A percentile compares a stretch with the other conserved stretches of the same genome.
phyloP scores from a whole-genome alignment of 768 basidiomycete genomes.

The Kwoniella mangroviensis region DNA sequence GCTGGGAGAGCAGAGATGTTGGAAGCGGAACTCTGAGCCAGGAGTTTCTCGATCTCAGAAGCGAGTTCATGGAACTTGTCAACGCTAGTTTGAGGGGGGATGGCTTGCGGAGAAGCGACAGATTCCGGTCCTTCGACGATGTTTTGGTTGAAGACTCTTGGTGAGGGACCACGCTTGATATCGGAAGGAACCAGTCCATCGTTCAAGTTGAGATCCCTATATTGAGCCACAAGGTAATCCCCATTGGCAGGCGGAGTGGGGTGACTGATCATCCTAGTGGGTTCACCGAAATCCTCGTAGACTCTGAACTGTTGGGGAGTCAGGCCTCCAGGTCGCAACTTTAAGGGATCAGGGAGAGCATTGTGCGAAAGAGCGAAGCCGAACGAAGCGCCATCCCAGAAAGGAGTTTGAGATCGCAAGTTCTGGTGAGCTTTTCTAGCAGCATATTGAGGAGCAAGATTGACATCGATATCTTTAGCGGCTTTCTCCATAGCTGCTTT shows the following conservation, averaged over 20 bases:
- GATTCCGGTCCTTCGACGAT: constrained; percentile 30
- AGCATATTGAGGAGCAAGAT: constrained; percentile 79
- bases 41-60: constrained; percentile 76
- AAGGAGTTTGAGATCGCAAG: constrained; percentile 64
- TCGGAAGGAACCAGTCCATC: constrained; percentile 34
- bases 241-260: constrained; percentile 61
- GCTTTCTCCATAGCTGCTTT: constrained; percentile 98
- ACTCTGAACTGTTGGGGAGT: constrained; percentile 80
- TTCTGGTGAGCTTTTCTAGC: constrained; percentile 80
- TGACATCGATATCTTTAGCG: constrained; percentile 88
- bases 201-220: constrained; percentile 26
- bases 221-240: constrained; percentile 27
- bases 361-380: constrained; percentile 68
- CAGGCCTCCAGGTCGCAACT: constrained; percentile 80
- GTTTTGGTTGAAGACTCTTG: constrained; percentile 27
- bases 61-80: constrained; percentile 73
- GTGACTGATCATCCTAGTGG: constrained; percentile 58
- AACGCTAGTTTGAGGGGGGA: constrained; percentile 76
- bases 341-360: constrained; percentile 83
- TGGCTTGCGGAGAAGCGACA: constrained; percentile 37
- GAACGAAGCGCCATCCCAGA: constrained; percentile 81
- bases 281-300: constrained; percentile 89
- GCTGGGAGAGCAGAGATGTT: constrained; percentile 73
- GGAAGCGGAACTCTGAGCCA: constrained; percentile 74
- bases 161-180: constrained; percentile 44